These are phyloP conservation scores for Sideroxylon spinosum DNA, from an alignment of 179 eudicot species.

Conservation along the genomic window DNA sequence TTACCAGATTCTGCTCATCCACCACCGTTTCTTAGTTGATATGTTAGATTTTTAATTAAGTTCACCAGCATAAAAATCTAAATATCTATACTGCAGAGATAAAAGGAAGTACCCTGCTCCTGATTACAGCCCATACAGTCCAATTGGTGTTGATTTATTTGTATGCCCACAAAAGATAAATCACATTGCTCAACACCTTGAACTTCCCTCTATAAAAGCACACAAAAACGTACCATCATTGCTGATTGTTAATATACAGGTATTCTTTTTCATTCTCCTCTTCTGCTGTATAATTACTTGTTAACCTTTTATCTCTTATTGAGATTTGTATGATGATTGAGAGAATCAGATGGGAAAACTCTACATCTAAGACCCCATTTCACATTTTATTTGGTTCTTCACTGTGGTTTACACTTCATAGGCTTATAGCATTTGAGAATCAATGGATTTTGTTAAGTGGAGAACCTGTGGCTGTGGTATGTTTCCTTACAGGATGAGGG, in stretches of 20 bases:
- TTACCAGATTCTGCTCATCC: background rate
- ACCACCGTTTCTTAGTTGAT: background rate
- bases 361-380: background rate
- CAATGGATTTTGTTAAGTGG: background rate
- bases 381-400: background rate
- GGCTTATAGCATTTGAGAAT: background rate
- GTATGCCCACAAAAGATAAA: constrained; percentile 55
- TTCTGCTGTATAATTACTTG: background rate
- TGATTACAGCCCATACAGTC: constrained; percentile 61
- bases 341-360: background rate
- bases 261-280: constrained; percentile 11
- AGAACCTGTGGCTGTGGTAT: background rate
- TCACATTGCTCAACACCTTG: constrained; percentile 75
- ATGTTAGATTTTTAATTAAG: background rate
- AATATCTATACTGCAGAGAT: constrained; percentile 48
- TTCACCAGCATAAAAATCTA: background rate
- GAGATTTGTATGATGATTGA: background rate
- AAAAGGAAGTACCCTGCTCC: constrained; percentile 61
- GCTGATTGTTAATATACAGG: constrained; percentile 83
- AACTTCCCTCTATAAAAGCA: constrained; percentile 52
- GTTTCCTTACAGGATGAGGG: background rate
- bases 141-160: constrained; percentile 74
- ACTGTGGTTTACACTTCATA: background rate
- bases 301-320: background rate
- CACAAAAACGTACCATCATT: constrained; percentile 59